These are phyloP conservation scores for Backusella macrospora DNA, from an alignment of 192 early-diverging fungal genomes.

Conservation along the genomic window DNA sequence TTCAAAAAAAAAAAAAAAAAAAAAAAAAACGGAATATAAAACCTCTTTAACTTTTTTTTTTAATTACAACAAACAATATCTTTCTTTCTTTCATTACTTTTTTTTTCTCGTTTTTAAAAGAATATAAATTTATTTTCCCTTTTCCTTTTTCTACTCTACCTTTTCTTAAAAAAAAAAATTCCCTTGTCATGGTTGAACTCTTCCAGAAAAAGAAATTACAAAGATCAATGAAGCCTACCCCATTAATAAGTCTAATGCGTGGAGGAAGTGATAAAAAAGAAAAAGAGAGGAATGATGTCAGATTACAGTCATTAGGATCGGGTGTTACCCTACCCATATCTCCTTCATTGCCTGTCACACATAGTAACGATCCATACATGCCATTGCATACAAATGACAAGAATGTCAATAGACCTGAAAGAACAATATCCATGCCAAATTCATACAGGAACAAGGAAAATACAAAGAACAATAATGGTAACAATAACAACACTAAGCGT, in stretches of 20 bases:
- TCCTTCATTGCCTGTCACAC: neutral
- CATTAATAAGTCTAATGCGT: neutral
- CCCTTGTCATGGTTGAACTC: neutral
- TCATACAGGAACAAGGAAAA: neutral
- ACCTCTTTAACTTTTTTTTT: neutral
- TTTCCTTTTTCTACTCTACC: neutral
- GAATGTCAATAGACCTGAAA: neutral
- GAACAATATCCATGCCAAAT: slow-evolving; percentile 3
- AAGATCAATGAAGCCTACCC: neutral
- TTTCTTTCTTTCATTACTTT: neutral
- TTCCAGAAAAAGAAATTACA: slow-evolving; percentile 12
- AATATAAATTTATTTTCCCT: neutral
- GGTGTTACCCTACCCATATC: slow-evolving; percentile 8
- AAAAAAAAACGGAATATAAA: neutral
- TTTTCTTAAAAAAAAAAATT: neutral
- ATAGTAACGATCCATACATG: neutral
- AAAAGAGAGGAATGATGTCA: neutral
- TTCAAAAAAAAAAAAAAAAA: neutral
- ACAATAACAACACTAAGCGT: neutral
- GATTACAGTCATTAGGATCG: slow-evolving; percentile 12
- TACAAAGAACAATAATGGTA: neutral
- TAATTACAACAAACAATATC: slow-evolving; percentile 9
- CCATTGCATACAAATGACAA: neutral
- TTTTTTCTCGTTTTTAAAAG: neutral
- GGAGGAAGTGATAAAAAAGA: neutral